A percentile compares a stretch with the other conserved stretches of the same genome.
Conservation (phyloP, 805 yeast species). For the Wickerhamomyces pijperi region DNA sequence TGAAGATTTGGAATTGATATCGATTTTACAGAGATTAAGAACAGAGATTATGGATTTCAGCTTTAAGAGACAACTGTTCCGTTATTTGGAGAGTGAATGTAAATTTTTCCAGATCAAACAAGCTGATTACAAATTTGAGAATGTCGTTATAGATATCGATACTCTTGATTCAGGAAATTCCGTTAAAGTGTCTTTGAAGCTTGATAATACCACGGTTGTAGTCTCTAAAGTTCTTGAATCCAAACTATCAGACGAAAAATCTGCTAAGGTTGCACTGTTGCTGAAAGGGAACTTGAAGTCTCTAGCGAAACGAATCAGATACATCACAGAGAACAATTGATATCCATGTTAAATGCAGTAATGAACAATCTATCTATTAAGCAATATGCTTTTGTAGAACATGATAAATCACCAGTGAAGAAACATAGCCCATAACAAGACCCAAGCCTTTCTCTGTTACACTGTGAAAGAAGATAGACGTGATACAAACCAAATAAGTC, state of each 20-base stretch:
- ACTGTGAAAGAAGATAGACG: conserved; percentile 78
- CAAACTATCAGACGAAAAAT: conserved; percentile 11
- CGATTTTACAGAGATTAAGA: conserved; percentile 8
- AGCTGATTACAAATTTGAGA: conserved; percentile 12
- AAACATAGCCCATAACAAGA: conserved; percentile 47
- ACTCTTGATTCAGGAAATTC: conserved; percentile 5
- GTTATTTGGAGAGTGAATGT: conserved; percentile 3
- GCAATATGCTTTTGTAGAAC: conserved; percentile 3
- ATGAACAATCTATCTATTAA: background rate
- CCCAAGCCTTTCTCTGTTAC: conserved; percentile 66
- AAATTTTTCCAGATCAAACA: conserved; percentile 5
- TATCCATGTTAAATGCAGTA: conserved; percentile 1
- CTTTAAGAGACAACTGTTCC: conserved; percentile 14
- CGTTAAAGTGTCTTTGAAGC: conserved; percentile 7
- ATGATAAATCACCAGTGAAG: conserved; percentile 34
- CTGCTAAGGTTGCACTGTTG: conserved; percentile 13
- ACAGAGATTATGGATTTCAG: conserved; percentile 8
- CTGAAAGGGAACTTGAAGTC: conserved; percentile 11
- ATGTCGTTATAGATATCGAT: conserved; percentile 9
- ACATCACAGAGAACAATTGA: conserved; percentile 8
- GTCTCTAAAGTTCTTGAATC: conserved; percentile 9
- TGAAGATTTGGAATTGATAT: conserved; percentile 6
- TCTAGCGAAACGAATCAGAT: conserved; percentile 7
- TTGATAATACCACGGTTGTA: conserved; percentile 6
- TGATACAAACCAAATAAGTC: conserved; percentile 53